A percentile compares a stretch with the other conserved stretches of the same genome.
phyloP scores from a whole-genome alignment of 768 basidiomycete genomes.

The Tylopilus sp. region DNA sequence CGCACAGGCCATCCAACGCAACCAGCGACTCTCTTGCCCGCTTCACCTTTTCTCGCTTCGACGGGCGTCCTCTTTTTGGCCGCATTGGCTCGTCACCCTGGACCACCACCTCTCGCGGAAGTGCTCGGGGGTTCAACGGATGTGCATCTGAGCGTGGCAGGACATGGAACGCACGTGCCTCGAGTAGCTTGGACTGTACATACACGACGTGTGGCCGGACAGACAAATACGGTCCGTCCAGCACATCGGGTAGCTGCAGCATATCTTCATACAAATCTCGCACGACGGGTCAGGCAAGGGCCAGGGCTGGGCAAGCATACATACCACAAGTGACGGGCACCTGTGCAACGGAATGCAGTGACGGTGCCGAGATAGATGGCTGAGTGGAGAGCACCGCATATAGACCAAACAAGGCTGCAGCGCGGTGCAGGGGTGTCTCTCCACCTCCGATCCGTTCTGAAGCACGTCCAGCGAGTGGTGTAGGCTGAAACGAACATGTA shows the following conservation, averaged over 20 bases:
- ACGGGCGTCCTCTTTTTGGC: slow-evolving; percentile 63
- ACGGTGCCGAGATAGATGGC: slow-evolving; percentile 50
- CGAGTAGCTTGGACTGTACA: slow-evolving; percentile 46
- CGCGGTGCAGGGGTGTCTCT: slow-evolving; percentile 52
- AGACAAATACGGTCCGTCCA: slow-evolving; percentile 41
- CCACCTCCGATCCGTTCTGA: slow-evolving; percentile 52
- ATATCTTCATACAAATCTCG: slow-evolving; percentile 59
- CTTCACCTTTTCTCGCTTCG: slow-evolving; percentile 55
- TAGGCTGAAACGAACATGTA: not conserved
- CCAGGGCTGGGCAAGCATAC: not conserved
- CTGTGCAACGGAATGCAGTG: slow-evolving; percentile 47
- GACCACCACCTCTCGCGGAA: slow-evolving; percentile 67
- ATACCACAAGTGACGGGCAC: slow-evolving; percentile 61
- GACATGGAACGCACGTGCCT: slow-evolving; percentile 54
- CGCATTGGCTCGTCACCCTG: slow-evolving; percentile 35
- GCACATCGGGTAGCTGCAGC: slow-evolving; percentile 41
- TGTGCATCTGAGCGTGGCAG: slow-evolving; percentile 49
- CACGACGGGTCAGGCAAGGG: slow-evolving; percentile 4
- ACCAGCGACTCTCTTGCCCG: slow-evolving; percentile 50
- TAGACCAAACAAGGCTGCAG: slow-evolving; percentile 61
- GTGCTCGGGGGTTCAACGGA: slow-evolving; percentile 55
- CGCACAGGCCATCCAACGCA: slow-evolving; percentile 49
- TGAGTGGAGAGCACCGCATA: slow-evolving; percentile 73
- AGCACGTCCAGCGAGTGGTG: not conserved
- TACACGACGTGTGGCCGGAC: slow-evolving; percentile 51